Base-by-base conservation (phyloP, 106 monocot genomes). In the Iris macrosiphon region DNA sequence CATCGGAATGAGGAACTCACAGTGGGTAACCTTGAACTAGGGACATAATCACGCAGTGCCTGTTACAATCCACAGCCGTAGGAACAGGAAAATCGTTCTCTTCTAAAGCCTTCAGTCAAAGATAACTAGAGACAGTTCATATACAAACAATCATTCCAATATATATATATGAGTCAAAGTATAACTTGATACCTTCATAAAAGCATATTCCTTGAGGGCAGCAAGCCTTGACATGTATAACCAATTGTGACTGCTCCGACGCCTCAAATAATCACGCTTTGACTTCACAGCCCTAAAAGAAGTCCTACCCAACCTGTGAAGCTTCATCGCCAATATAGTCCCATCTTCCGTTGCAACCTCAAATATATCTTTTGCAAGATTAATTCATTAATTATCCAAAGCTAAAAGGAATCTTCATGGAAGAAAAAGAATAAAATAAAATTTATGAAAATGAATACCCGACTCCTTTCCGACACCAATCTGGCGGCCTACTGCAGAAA, bases 391-490 rank as follows among this genome's bases (percentile, higher is more conserved):
- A 21, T 9, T 65, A 35, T 10, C 39, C 0, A 18, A 38, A 44
- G 13, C 0, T 47, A 19, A 13, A 42, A n/a, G 5, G 15, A 62
- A 63, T 40, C 15, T 40, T 41, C 16, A 30, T 28, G 33, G 24
- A 55, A 2, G 16, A 29, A 27, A 6, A 34, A 6, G 7, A 3
- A 51, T 33, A 22, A 20, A 59, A 46, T 54, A 43, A 37, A 15
- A 28, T n/a, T n/a, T n/a, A n/a, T n/a, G n/a, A n/a, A n/a, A n/a
- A n/a, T n/a, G n/a, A 26, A 50, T 56, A 91, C 91, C 98, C 40
- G 98, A 99, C 50, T 99, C 98, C 65, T 99, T 99, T 57, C 98
- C 98, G 9, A 99, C 98, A 41, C 98, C 98, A 40, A 99, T 99
- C 43, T 99, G 98, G 11, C 98, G 83, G 7, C 98, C 98, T 31